A percentile compares a stretch with the other conserved stretches of the same genome.
Evolutionary conservation across 352 stramenopile genomes (phyloP).

Genomic region (Aphanomyces stellatus): DNA sequence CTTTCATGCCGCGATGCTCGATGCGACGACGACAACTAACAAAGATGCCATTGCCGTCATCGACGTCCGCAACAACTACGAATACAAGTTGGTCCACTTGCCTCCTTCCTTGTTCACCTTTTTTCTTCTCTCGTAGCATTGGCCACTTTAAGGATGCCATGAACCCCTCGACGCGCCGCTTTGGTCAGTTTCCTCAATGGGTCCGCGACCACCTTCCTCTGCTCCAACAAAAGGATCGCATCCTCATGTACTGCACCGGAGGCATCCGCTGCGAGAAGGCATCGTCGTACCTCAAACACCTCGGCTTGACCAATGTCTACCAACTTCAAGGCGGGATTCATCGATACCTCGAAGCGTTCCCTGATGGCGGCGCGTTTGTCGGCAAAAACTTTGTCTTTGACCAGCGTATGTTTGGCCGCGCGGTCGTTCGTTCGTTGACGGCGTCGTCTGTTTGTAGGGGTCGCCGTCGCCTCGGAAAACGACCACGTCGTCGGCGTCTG

Average conservation of each 20-base stretch:
- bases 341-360: conserved; percentile 46
- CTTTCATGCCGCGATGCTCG: conserved; percentile 22
- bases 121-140: neutral
- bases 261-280: conserved; percentile 69
- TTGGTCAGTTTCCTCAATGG: conserved; percentile 11
- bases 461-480: conserved; percentile 35
- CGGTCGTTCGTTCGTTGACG: neutral
- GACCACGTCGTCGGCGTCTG: conserved; percentile 53
- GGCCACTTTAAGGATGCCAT: conserved; percentile 15
- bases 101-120: neutral
- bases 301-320: conserved; percentile 39
- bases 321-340: conserved; percentile 46
- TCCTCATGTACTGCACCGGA: conserved; percentile 67
- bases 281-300: conserved; percentile 48
- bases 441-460: neutral
- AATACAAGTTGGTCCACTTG: conserved; percentile 39
- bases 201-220: conserved; percentile 1
- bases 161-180: conserved; percentile 6
- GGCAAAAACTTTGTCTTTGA: conserved; percentile 79
- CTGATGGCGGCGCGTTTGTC: conserved; percentile 44
- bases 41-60: conserved; percentile 23
- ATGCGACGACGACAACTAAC: neutral
- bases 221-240: conserved; percentile 21
- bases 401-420: conserved; percentile 11
- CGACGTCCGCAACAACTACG: conserved; percentile 41